Evolutionary conservation across 768 basidiomycete species (phyloP).

Genomic region (Ramaria sp.): DNA sequence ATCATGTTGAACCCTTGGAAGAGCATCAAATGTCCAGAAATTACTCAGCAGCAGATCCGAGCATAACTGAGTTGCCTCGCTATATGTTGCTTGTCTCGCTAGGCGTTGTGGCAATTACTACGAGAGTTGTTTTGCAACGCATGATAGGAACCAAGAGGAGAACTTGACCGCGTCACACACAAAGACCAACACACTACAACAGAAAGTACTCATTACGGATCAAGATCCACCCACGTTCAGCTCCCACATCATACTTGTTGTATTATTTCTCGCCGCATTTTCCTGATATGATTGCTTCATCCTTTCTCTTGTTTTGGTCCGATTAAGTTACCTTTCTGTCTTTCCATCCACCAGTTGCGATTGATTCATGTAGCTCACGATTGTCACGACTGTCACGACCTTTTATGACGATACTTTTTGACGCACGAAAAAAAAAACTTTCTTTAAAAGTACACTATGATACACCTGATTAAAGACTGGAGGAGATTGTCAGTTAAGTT

Average conservation of each 20-base stretch:
- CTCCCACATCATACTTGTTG: too few relatives aligned
- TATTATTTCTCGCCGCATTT: neutral
- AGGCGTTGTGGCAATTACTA: neutral
- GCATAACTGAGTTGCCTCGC: neutral
- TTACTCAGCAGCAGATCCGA: neutral
- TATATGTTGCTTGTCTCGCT: neutral
- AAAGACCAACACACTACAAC: too few relatives aligned
- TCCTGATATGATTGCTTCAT: neutral
- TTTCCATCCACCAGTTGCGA: neutral
- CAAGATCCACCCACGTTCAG: too few relatives aligned
- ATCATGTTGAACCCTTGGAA: neutral
- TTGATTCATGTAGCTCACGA: neutral
- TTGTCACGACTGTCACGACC: neutral
- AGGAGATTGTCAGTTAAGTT: neutral
- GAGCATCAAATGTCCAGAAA: constrained; percentile 1
- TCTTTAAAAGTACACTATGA: neutral
- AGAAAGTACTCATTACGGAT: too few relatives aligned
- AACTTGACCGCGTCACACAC: neutral
- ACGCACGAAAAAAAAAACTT: neutral
- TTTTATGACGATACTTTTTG: neutral
- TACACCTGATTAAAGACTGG: neutral
- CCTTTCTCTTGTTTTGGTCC: neutral
- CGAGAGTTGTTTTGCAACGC: neutral
- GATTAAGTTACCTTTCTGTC: neutral
- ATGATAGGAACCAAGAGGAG: neutral